phyloP scores from a whole-genome alignment of 176 grass and related monocot species.

The Rhynchospora pubera region DNA sequence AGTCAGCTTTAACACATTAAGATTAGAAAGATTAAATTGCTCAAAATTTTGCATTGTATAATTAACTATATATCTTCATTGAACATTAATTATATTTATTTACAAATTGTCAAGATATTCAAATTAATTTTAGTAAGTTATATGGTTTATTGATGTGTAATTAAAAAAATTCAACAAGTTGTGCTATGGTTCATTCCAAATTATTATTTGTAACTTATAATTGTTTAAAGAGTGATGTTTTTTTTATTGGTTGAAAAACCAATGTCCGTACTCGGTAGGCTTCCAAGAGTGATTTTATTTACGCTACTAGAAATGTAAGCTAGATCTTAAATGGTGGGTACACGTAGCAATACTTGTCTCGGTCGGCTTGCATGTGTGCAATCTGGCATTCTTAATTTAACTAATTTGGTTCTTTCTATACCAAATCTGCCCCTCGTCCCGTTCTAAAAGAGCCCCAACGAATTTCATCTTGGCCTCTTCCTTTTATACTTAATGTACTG shows the following conservation, averaged over 20 bases:
- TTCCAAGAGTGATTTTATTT: too few species aligned
- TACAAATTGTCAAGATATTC: not conserved
- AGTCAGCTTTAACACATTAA: not conserved
- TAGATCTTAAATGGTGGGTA: not conserved
- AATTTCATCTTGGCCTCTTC: not conserved
- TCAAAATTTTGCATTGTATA: not conserved
- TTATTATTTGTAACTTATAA: too few species aligned
- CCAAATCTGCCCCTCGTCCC: conserved; percentile 16
- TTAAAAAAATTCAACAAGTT: not conserved
- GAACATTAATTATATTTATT: not conserved
- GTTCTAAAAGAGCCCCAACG: not conserved
- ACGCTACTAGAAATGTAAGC: not conserved
- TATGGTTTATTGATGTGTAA: not conserved
- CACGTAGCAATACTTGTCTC: not conserved
- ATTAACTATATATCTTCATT: not conserved
- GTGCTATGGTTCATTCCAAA: too few species aligned
- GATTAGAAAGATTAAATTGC: not conserved
- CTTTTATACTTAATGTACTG: not conserved
- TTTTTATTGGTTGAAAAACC: too few species aligned
- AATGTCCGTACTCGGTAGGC: too few species aligned
- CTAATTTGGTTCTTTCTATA: not conserved
- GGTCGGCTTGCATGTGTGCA: not conserved
- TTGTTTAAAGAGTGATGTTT: too few species aligned
- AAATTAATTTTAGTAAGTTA: not conserved
- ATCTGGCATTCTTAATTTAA: conserved; percentile 18